Evolutionary conservation across 2,329 filamentous ascomycete genomes (phyloP), one percentile per base, ranked within the genome.

Genomic region (Colletotrichum ledebouriae): DNA sequence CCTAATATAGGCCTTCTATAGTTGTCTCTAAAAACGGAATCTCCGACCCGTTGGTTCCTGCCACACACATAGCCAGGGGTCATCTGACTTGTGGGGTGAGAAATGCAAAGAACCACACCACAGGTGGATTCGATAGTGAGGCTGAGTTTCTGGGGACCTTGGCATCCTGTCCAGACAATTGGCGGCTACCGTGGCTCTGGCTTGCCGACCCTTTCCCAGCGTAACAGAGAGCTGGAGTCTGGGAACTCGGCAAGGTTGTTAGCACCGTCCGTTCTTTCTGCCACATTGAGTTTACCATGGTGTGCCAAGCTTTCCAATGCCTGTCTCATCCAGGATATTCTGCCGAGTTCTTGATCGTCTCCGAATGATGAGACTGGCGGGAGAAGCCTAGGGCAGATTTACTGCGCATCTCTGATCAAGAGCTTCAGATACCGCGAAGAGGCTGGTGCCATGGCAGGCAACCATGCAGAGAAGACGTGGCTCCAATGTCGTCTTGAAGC

Each of bases 401-500:
- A 33, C 22, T 13, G 17, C 20, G 46, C 47, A 59, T 59, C 56
- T 47, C 22, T 59, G 15, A 29, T n/a, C 47, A n/a, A 53, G 49
- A 11, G 10, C 29, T 53, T 15, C n/a, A 52, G 49, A 25, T n/a
- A 37, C 49, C 34, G 49, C 49, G 29, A 59, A 44, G 20, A 42
- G 29, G 63, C 22, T 41, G 17, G 49, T 17, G 34, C 25, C 56
- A 59, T 47, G 37, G 42, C 47, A 59, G 61, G 42, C 47, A 53
- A 22, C 22, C 47, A 58, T 13, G 29, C 22, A 29, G 29, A 49
- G 25, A 39, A 53, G 50, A 33, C 57, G 46, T 62, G 49, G 63
- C 57, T 57, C 44, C 56, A 62, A 57, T 57, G 53, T 63, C 67
- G 50, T 56, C 57, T 69, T 69, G 67, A 69, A 37, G 67, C 63